Conservation (phyloP, 2,329 filamentous ascomycete species). For the Elsinoe perseae region DNA sequence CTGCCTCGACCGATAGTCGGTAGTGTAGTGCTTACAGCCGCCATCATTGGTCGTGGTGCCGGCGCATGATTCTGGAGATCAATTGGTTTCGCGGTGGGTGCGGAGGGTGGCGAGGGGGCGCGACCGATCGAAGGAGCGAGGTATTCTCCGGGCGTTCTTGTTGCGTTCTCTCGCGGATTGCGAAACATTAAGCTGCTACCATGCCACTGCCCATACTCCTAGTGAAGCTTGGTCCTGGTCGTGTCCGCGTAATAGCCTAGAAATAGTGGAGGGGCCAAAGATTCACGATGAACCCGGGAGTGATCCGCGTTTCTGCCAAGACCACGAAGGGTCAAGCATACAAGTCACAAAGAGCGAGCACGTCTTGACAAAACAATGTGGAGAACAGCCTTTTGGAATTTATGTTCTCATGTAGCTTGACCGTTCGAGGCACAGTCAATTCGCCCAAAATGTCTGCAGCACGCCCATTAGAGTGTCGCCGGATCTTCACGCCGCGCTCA, state of each 20-base stretch:
- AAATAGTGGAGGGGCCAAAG: not conserved
- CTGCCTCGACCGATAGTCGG: conserved; percentile 26
- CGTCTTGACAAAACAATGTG: too few species aligned
- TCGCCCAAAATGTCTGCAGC: too few species aligned
- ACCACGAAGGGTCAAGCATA: not conserved
- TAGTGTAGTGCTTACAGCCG: conserved; percentile 22
- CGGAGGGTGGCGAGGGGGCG: conserved; percentile 44
- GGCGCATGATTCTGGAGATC: conserved; percentile 11
- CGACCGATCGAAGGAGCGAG: conserved; percentile 43
- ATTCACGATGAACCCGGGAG: not conserved
- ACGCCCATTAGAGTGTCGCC: too few species aligned
- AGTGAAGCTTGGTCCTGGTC: too few species aligned
- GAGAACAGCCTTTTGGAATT: too few species aligned
- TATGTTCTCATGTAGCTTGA: too few species aligned
- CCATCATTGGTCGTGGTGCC: conserved; percentile 26
- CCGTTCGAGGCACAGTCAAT: too few species aligned
- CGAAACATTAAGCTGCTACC: conserved; percentile 43
- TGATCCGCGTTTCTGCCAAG: conserved; percentile 10
- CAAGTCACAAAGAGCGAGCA: not conserved
- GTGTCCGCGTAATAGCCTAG: too few species aligned
- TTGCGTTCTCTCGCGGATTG: conserved; percentile 44
- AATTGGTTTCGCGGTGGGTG: conserved; percentile 3
- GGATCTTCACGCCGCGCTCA: too few species aligned
- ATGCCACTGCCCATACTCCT: too few species aligned
- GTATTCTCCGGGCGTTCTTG: conserved; percentile 28